Evolutionary conservation across 306 rosid genomes (phyloP).

Genomic region (Ormosia semicastrata): DNA sequence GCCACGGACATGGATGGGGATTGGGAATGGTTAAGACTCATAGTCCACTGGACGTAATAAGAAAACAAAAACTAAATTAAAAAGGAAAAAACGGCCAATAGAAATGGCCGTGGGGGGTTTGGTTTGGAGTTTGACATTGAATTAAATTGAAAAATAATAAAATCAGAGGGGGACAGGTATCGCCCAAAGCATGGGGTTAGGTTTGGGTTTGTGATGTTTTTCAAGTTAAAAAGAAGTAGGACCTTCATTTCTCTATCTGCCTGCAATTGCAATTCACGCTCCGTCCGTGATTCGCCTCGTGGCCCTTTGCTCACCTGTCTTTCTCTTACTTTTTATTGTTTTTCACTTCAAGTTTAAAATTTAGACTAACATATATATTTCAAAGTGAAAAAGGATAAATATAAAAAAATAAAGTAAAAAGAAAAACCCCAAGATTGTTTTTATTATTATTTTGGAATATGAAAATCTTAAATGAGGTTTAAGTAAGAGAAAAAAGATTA

Average conservation of each 20-base stretch:
- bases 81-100: not conserved
- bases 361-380: no score
- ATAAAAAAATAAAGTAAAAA: no score
- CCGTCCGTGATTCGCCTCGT: not conserved
- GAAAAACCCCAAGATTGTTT: no score
- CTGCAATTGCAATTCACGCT: not conserved
- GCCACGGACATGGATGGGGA: not conserved
- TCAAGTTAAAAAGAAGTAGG: not conserved
- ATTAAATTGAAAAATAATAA: not conserved
- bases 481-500: no score
- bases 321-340: not conserved
- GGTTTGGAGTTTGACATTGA: not conserved
- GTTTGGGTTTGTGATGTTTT: not conserved
- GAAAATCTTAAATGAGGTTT: no score
- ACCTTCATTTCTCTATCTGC: conserved; percentile 1
- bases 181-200: not conserved
- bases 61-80: not conserved
- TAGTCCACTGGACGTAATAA: not conserved
- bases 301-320: not conserved
- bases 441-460: no score
- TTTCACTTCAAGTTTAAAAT: not conserved
- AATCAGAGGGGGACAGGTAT: not conserved
- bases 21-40: not conserved
- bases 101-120: not conserved
- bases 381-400: no score